These are phyloP conservation scores for Nothophoma quercina DNA, from an alignment of 2,329 filamentous ascomycete species.

Conservation along the genomic window DNA sequence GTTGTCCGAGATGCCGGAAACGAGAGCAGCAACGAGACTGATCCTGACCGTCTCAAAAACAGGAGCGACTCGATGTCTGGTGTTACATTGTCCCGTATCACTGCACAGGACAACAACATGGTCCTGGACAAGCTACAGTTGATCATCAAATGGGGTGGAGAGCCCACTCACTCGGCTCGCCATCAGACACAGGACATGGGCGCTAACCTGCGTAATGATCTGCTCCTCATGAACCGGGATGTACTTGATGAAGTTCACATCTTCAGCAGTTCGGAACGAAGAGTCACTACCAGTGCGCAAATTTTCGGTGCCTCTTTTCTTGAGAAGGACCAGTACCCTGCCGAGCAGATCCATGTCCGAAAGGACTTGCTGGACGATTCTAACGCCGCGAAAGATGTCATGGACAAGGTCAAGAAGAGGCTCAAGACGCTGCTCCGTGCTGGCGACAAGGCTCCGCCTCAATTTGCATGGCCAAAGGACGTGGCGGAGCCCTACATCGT, in stretches of 20 bases:
- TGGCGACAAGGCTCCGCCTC: conserved; percentile 89
- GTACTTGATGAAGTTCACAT: conserved; percentile 92
- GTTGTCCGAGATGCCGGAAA: conserved; percentile 34
- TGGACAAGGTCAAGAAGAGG: conserved; percentile 99
- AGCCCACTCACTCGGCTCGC: conserved; percentile 94
- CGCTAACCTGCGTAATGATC: conserved; percentile 93
- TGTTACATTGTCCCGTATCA: conserved; percentile 91
- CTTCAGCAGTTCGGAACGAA: conserved; percentile 93
- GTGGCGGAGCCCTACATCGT: conserved; percentile 95
- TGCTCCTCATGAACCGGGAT: conserved; percentile 90
- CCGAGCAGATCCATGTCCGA: conserved; percentile 86
- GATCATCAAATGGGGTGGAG: conserved; percentile 98
- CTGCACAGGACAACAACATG: conserved; percentile 89
- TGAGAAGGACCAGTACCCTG: conserved; percentile 81
- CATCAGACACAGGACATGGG: conserved; percentile 97
- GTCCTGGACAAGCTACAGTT: conserved; percentile 95
- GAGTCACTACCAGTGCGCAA: conserved; percentile 94
- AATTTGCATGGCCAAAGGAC: conserved; percentile 97
- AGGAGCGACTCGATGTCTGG: conserved; percentile 84
- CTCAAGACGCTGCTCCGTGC: conserved; percentile 90
- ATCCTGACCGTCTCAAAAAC: conserved; percentile 35
- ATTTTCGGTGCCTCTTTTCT: conserved; percentile 94
- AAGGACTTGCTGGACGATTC: conserved; percentile 97
- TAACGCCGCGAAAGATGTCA: conserved; percentile 97
- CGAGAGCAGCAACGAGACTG: conserved; percentile 22